These are phyloP conservation scores for Penicillium sp. DNA, from an alignment of 2,329 filamentous ascomycete species.

Conservation along the genomic window DNA sequence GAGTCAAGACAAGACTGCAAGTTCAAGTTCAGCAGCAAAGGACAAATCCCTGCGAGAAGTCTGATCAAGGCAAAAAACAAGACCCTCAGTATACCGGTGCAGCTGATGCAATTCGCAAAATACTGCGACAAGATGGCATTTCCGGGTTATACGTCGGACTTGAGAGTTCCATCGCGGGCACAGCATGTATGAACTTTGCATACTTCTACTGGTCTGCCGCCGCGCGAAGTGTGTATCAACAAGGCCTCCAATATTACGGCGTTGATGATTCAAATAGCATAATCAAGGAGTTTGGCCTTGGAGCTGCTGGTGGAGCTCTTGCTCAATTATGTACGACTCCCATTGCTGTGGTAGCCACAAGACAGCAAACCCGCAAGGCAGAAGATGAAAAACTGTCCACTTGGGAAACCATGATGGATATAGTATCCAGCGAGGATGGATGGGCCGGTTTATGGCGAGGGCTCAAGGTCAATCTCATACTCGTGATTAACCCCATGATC, in stretches of 20 bases:
- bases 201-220: conserved; percentile 20
- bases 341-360: conserved; percentile 17
- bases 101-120: conserved; percentile 1
- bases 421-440: conserved; percentile 15
- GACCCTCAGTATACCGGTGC: not conserved
- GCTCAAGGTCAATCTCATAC: conserved; percentile 25
- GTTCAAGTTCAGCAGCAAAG: conserved; percentile 11
- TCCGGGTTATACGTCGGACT: conserved; percentile 14
- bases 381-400: conserved; percentile 5
- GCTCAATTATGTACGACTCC: conserved; percentile 21
- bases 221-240: conserved; percentile 8
- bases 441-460: conserved; percentile 24
- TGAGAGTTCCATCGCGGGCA: conserved; percentile 11
- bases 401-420: conserved; percentile 16
- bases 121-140: conserved; percentile 9
- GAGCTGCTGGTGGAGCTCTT: conserved; percentile 14
- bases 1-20: conserved; percentile 18
- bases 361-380: conserved; percentile 13
- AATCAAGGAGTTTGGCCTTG: conserved; percentile 16
- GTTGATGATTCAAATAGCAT: conserved; percentile 12
- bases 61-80: not conserved
- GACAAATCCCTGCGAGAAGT: not conserved
- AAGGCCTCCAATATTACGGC: conserved; percentile 3
- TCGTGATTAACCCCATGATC: conserved; percentile 26
- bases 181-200: conserved; percentile 21